These are phyloP conservation scores for Talaromyces sp. DNA, from an alignment of 2,329 filamentous ascomycete genomes.

Conservation along the genomic window DNA sequence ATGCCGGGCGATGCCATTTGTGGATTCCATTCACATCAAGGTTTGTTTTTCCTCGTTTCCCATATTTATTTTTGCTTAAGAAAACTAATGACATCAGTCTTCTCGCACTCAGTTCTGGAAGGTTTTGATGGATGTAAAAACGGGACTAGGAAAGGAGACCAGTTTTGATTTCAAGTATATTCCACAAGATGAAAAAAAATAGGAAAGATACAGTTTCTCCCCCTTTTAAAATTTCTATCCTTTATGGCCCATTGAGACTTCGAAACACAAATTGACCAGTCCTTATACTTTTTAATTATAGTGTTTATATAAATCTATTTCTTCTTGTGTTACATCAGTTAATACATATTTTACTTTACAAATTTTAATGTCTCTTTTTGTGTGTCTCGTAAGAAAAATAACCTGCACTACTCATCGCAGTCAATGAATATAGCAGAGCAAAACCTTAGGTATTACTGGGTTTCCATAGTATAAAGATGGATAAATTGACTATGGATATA, in stretches of 20 bases:
- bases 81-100: conserved; percentile 6
- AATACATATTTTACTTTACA: neutral
- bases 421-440: too few relatives aligned
- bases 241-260: neutral
- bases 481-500: too few relatives aligned
- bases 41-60: neutral
- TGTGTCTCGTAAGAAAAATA: neutral
- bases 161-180: conserved; percentile 65
- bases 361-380: neutral
- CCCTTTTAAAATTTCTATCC: neutral
- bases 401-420: neutral
- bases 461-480: neutral
- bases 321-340: neutral
- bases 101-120: conserved; percentile 30
- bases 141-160: conserved; percentile 58
- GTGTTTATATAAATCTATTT: neutral
- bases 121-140: conserved; percentile 56
- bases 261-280: neutral
- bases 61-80: neutral
- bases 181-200: neutral
- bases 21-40: neutral
- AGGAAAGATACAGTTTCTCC: neutral
- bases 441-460: neutral
- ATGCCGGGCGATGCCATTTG: neutral
- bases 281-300: neutral